Percentiles rank a stretch among this genome's conserved stretches.
Evolutionary conservation across 345 rosid species (phyloP).

Genomic region (Xanthoceras sorbifolium): DNA sequence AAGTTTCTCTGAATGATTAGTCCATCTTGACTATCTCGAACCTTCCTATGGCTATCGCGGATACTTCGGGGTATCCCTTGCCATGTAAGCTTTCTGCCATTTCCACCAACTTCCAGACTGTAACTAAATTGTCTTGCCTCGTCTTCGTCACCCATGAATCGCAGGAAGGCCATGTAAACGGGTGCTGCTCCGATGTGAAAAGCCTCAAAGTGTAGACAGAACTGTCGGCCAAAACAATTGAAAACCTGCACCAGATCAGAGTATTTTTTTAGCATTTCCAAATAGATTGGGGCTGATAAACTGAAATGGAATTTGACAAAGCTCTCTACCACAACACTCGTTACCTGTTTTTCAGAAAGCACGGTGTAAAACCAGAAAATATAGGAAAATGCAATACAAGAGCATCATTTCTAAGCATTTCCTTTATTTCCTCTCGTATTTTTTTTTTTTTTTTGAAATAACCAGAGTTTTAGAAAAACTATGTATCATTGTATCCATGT

Average conservation of each 20-base stretch:
- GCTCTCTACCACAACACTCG: too few species aligned
- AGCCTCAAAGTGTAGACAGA: slow-evolving; percentile 66
- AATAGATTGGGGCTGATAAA: neutral
- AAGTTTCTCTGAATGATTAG: slow-evolving; percentile 50
- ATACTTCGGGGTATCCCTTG: slow-evolving; percentile 61
- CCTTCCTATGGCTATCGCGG: slow-evolving; percentile 56
- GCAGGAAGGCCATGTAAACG: slow-evolving; percentile 60
- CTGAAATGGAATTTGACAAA: neutral
- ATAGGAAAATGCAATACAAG: neutral
- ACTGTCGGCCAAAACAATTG: slow-evolving; percentile 53
- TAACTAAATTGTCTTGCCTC: slow-evolving; percentile 54
- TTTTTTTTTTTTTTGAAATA: neutral
- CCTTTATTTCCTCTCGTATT: neutral
- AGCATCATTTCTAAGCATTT: neutral
- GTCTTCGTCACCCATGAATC: slow-evolving; percentile 58
- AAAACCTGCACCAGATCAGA: slow-evolving; percentile 40
- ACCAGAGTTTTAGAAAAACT: neutral
- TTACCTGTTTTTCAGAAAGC: neutral
- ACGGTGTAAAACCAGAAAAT: neutral
- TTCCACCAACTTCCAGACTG: slow-evolving; percentile 59
- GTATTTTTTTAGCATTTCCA: neutral
- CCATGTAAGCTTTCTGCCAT: slow-evolving; percentile 54
- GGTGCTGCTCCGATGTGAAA: slow-evolving; percentile 55
- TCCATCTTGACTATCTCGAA: slow-evolving; percentile 60
- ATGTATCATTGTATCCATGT: slow-evolving; percentile 3